Base-by-base conservation (phyloP, 2,329 filamentous ascomycete genomes). In the Falciphora oryzae region DNA sequence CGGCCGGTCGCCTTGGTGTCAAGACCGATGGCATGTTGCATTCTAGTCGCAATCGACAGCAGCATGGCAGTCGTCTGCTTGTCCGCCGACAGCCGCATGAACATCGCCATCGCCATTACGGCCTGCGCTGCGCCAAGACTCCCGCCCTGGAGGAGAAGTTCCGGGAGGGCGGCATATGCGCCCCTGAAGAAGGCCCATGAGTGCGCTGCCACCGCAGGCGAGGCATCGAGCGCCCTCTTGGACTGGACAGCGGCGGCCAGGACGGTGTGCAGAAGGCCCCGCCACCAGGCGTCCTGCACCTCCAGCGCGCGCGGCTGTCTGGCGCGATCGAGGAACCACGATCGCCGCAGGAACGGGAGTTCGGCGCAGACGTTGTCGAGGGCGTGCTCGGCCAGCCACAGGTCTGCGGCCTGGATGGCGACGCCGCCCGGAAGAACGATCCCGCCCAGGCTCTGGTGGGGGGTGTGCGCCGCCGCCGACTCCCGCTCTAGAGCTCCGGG, bases 171-270 rank as follows among this genome's bases (percentile, higher is more conserved):
- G 38, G 65, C 65, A 13, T 64, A 66, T 16, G 65, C 61, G 53
- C 65, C 65, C n/a, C 62, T 57, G 61, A 65, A 65, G 62, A 66
- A 64, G 5, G 32, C 58, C 65, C 65, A 66, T 2, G 58, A 14
- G 31, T 59, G 62, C 6, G 31, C 18, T 2, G 58, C 31, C 4
- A 65, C 32, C 14, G 65, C 61, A 14, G 11, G 22, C 38, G 62
- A 62, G 0, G 63, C 59, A 31, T 22, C 18, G 25, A 63, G 22
- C 1, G 25, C 53, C 14, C 22, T 57, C 53, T n/a, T 57, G 53
- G 53, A 3, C 22, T 57, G 53, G 25, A n/a, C n/a, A 4, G 53
- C 53, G 53, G 22, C 25, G 53, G 53, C 53, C 5, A n/a, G 6
- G 7, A n/a, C 53, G 53, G 53, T 16, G 25, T 57, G 22, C 53